Conservation (phyloP, 1,139 yeast genomes). For the Wickerhamiella infanticola region DNA sequence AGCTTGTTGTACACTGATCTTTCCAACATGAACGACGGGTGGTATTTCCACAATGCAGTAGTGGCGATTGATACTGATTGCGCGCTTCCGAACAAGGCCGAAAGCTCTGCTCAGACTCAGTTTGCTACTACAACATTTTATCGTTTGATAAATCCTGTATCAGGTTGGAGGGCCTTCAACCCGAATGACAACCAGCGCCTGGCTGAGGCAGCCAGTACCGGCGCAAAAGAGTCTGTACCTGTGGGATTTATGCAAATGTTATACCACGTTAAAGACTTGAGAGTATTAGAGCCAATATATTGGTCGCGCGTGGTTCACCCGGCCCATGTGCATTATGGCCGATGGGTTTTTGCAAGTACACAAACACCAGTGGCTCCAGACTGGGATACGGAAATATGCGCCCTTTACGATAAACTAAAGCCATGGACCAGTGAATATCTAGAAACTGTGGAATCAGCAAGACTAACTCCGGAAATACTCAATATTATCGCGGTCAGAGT, state of each 20-base stretch:
- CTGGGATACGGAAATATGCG: slow-evolving; percentile 19
- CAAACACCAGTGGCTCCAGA: slow-evolving; percentile 24
- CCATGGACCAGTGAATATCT: slow-evolving; percentile 25
- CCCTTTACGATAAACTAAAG: slow-evolving; percentile 18
- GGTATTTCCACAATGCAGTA: slow-evolving; percentile 7
- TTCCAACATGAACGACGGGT: neutral
- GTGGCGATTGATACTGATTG: slow-evolving; percentile 6
- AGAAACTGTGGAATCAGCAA: slow-evolving; percentile 21
- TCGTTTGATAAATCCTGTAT: slow-evolving; percentile 15
- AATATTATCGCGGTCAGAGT: slow-evolving; percentile 18
- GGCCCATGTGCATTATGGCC: slow-evolving; percentile 20
- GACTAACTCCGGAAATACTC: slow-evolving; percentile 21
- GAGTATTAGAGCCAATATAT: slow-evolving; percentile 23
- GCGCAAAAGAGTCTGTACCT: slow-evolving; percentile 15
- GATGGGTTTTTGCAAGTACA: slow-evolving; percentile 25
- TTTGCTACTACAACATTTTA: slow-evolving; percentile 2
- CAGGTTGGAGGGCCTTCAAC: slow-evolving; percentile 26
- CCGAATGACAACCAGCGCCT: slow-evolving; percentile 23
- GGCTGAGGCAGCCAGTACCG: slow-evolving; percentile 5
- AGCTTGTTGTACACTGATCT: too few species aligned
- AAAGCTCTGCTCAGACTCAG: neutral
- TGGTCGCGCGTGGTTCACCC: slow-evolving; percentile 22
- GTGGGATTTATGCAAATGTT: slow-evolving; percentile 27
- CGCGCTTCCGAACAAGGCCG: neutral
- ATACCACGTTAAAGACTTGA: slow-evolving; percentile 17